Evolutionary conservation across 495 filamentous ascomycete genomes (phyloP).

Genomic region (Pseudoneurospora amorphoporcata): DNA sequence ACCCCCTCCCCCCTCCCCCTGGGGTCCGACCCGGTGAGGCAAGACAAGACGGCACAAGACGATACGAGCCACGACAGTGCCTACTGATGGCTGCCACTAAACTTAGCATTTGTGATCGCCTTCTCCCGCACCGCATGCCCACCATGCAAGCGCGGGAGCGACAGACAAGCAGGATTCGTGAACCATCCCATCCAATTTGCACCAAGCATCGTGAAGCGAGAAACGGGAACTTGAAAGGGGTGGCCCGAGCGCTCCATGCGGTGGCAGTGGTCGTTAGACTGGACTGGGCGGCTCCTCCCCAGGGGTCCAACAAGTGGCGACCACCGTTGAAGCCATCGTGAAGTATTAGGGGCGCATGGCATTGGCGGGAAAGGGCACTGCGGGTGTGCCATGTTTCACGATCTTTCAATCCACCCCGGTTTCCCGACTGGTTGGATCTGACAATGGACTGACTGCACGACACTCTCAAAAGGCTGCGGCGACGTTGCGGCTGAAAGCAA

Average conservation of each 20-base stretch:
- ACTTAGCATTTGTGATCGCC: background rate
- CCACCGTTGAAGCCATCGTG: constrained; percentile 14
- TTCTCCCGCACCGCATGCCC: background rate
- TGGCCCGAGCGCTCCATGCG: constrained; percentile 3
- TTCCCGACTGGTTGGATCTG: background rate
- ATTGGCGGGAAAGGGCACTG: background rate
- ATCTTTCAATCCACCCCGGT: background rate
- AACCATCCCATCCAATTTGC: background rate
- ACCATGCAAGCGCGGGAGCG: background rate
- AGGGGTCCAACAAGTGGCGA: background rate
- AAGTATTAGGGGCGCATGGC: background rate
- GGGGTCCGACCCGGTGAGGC: background rate
- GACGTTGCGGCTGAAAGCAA: background rate
- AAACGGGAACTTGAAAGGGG: background rate
- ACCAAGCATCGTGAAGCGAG: background rate
- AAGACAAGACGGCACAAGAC: background rate
- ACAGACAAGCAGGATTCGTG: background rate
- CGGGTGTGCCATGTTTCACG: background rate
- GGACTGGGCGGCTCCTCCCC: background rate
- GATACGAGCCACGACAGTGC: background rate
- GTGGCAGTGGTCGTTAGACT: background rate
- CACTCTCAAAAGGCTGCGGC: background rate
- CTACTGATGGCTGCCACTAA: background rate
- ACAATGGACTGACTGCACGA: background rate
- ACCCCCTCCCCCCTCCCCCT: background rate